Conservation (phyloP, 1,139 yeast genomes). For the Arxiozyma slooffiae region DNA sequence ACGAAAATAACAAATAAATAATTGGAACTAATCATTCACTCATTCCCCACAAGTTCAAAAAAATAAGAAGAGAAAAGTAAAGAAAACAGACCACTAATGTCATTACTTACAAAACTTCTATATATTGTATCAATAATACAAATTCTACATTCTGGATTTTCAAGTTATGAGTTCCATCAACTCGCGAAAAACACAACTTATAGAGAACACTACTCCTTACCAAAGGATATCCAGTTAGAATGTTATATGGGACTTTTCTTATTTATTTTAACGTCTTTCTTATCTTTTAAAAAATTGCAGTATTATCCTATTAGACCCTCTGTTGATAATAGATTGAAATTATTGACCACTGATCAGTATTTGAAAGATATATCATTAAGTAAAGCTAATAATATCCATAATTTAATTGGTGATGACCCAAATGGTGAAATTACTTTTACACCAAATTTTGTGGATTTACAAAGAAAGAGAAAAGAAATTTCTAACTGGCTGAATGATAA, state of each 20-base stretch:
- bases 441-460: slow-evolving; percentile 24
- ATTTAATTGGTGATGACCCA: slow-evolving; percentile 24
- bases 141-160: slow-evolving; percentile 27
- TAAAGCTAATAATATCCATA: slow-evolving; percentile 25
- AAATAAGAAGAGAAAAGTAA: no score
- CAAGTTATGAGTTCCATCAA: slow-evolving; percentile 29
- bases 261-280: slow-evolving; percentile 19
- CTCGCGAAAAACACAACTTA: slow-evolving; percentile 11
- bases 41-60: no score
- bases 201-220: slow-evolving; percentile 6
- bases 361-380: slow-evolving; percentile 24
- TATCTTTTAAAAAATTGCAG: slow-evolving; percentile 21
- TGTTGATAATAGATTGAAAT: slow-evolving; percentile 9
- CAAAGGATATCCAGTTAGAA: slow-evolving; percentile 27
- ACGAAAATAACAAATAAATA: no score
- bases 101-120: slow-evolving; percentile 15
- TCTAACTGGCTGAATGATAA: slow-evolving; percentile 14
- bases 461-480: slow-evolving; percentile 19
- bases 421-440: slow-evolving; percentile 26
- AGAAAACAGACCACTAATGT: slow-evolving; percentile 3
- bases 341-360: slow-evolving; percentile 18
- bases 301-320: slow-evolving; percentile 17
- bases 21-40: no score
- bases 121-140: slow-evolving; percentile 18
- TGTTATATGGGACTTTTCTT: slow-evolving; percentile 18